phyloP scores from a whole-genome alignment of 305 asterid genomes.

The Plantago lanceolata region DNA sequence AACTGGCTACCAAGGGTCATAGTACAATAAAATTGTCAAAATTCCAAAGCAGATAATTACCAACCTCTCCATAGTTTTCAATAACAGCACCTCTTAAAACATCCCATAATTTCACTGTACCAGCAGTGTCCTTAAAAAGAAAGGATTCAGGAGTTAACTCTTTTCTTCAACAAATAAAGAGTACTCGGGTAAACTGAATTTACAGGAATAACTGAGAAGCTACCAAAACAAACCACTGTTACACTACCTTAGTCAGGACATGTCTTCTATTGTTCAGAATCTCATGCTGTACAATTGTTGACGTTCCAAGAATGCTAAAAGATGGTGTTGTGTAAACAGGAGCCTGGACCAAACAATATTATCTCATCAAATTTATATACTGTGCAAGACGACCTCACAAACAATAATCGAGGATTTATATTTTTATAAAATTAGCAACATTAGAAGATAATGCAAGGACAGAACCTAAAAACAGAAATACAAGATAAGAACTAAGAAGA shows the following conservation, averaged over 20 bases:
- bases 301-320: constrained; percentile 63
- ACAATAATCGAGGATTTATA: no score
- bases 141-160: constrained; percentile 24
- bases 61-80: constrained; percentile 83
- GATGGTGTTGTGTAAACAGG: constrained; percentile 82
- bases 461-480: neutral
- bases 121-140: constrained; percentile 68
- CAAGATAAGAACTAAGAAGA: no score
- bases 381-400: neutral
- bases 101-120: constrained; percentile 88
- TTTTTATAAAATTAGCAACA: no score
- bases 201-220: constrained; percentile 15
- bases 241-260: constrained; percentile 80
- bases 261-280: constrained; percentile 79
- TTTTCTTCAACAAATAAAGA: neutral
- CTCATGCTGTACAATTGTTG: constrained; percentile 92
- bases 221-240: neutral
- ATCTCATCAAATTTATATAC: constrained; percentile 24
- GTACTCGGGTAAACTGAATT: constrained; percentile 12
- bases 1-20: constrained; percentile 8
- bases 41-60: constrained; percentile 19
- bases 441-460: neutral
- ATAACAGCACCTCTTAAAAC: constrained; percentile 77
- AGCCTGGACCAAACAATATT: constrained; percentile 44
- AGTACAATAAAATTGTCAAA: neutral